Conservation (phyloP, 1,139 yeast genomes). For the Geotrichum histeridarum region DNA sequence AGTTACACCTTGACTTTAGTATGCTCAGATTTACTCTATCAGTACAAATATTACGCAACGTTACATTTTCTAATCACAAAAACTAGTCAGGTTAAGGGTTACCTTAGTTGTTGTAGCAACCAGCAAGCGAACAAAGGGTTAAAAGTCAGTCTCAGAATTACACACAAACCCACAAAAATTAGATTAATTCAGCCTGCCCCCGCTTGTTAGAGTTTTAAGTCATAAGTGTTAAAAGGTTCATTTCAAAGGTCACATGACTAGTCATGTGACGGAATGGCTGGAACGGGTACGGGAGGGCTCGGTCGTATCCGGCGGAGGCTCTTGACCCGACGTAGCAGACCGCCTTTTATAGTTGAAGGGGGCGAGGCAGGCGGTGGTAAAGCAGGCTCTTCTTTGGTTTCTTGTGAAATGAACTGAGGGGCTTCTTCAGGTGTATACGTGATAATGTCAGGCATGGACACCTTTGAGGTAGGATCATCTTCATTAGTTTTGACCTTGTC, state of each 20-base stretch:
- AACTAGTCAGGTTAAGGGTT: too few relatives aligned
- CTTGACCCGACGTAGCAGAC: constrained; percentile 76
- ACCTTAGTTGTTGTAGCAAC: too few relatives aligned
- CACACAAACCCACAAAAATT: too few relatives aligned
- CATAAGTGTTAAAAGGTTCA: too few relatives aligned
- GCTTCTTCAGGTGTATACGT: background rate
- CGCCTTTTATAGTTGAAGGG: constrained; percentile 25
- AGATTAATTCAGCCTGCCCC: background rate
- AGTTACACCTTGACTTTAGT: too few relatives aligned
- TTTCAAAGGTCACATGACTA: constrained; percentile 23
- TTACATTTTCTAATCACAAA: too few relatives aligned
- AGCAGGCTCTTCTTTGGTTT: constrained; percentile 8
- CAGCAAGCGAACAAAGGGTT: too few relatives aligned
- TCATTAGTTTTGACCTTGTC: background rate
- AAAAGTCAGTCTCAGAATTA: too few relatives aligned
- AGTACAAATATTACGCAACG: too few relatives aligned
- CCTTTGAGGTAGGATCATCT: background rate
- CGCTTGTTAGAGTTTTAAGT: background rate
- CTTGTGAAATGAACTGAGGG: background rate
- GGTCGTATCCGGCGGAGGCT: constrained; percentile 44
- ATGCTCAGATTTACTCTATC: too few relatives aligned
- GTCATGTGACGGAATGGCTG: too few relatives aligned
- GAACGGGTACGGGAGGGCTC: too few relatives aligned
- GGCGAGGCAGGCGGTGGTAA: constrained; percentile 9
- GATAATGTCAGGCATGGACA: background rate